A percentile compares a stretch with the other conserved stretches of the same genome.
Evolutionary conservation across 139 green algal species (phyloP).

Genomic region (Tetradesmus obliquus): DNA sequence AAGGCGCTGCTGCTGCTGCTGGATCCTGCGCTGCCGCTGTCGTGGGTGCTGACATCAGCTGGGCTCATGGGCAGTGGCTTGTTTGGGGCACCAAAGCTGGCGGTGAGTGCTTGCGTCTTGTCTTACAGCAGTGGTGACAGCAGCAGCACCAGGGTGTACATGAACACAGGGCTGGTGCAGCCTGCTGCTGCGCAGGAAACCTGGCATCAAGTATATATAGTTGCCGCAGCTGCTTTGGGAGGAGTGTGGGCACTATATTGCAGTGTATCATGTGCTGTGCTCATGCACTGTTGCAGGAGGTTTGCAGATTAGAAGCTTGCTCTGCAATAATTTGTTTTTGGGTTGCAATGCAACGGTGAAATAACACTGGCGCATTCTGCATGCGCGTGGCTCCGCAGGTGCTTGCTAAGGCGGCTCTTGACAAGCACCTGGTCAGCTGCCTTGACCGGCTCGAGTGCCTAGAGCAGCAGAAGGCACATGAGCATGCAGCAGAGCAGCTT

Average conservation of each 20-base stretch:
- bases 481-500: not conserved
- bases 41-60: not conserved
- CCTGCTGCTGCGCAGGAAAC: too few species aligned
- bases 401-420: not conserved
- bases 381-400: not conserved
- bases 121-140: too few species aligned
- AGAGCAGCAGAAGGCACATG: not conserved
- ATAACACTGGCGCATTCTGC: not conserved
- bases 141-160: not conserved
- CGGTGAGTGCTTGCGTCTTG: not conserved
- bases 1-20: constrained; percentile 2
- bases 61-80: not conserved
- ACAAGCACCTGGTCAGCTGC: not conserved
- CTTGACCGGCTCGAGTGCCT: not conserved
- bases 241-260: too few species aligned
- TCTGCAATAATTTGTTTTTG: not conserved
- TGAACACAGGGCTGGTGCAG: too few species aligned
- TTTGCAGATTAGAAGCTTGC: not conserved
- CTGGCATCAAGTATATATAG: too few species aligned
- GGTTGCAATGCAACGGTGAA: not conserved
- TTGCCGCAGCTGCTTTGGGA: too few species aligned
- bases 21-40: not conserved
- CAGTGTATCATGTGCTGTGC: not conserved
- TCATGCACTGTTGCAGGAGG: not conserved
- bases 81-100: not conserved